Evolutionary conservation across 306 rosid species (phyloP), one percentile per base, ranked within the genome.

Genomic region (Astragalus membranaceus): DNA sequence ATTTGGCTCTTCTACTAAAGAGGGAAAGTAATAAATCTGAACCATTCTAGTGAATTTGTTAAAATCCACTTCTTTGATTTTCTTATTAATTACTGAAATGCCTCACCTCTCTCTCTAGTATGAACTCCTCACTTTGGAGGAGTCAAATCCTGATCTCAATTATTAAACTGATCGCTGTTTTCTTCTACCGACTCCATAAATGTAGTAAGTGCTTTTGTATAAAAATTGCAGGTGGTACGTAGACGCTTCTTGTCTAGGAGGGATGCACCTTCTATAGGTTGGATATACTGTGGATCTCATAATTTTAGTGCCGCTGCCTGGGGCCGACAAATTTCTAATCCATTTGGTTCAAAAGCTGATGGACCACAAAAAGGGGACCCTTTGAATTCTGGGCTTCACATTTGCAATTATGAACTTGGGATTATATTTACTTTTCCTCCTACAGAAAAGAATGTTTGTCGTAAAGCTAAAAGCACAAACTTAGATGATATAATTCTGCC

Each of bases 231-330:
- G 95, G 96, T 88, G 67, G 79, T 86, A 39, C 79, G 84, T 58
- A 88, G 96, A 74, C 74, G 85, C 61, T 90, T 90, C 78, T 84
- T 77, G 85, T 84, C 95, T 15, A 50, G 51, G 72, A 51, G 35
- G 52, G 85, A 48, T 53, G 76, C 73, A 60, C 78, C 82, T 81
- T 81, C 88, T 3, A 61, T 51, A 67, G 96, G 96, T 68, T 90
- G 96, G 96, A 84, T 88, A 47, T 90, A 88, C 55, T 88, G 90
- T 61, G 96, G 96, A 37, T 90, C 96, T 20, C 95, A 90, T 73
- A 88, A 90, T 82, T 90, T 90, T 72, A 88, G 95, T 74, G 95
- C 95, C 58, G 95, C 96, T 73, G 92, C 96, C 37, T 90, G 95
- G 95, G 96, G 96, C 50, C 79, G 90, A 17, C 77, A 82, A 65